These are phyloP conservation scores for Pyricularia pennisetigena DNA, from an alignment of 2,329 filamentous ascomycete species.

Conservation along the genomic window DNA sequence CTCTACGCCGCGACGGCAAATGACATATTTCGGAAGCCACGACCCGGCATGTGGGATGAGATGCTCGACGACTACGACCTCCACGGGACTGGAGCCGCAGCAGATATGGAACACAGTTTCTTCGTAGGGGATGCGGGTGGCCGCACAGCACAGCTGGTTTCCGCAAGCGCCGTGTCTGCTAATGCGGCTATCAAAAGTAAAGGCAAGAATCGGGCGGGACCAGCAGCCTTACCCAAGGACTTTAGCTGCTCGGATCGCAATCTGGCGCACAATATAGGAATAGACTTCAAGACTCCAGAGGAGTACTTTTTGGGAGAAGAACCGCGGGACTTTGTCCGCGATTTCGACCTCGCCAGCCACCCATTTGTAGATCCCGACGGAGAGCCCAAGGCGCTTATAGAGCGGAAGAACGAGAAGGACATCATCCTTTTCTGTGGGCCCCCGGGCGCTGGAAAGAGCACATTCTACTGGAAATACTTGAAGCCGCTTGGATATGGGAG, in stretches of 20 bases:
- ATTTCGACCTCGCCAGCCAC: slow-evolving; percentile 61
- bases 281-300: slow-evolving; percentile 78
- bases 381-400: slow-evolving; percentile 24
- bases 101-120: slow-evolving; percentile 65
- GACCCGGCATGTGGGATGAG: slow-evolving; percentile 77
- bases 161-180: background rate
- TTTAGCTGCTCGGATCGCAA: slow-evolving; percentile 64
- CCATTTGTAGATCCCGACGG: slow-evolving; percentile 24
- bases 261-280: slow-evolving; percentile 75
- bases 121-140: slow-evolving; percentile 86
- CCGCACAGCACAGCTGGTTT: slow-evolving; percentile 31
- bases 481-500: slow-evolving; percentile 72
- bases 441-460: slow-evolving; percentile 85
- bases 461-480: slow-evolving; percentile 73
- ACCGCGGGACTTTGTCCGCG: slow-evolving; percentile 53
- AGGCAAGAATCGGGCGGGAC: slow-evolving; percentile 5
- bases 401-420: slow-evolving; percentile 58
- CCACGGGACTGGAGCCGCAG: slow-evolving; percentile 29
- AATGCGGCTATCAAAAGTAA: slow-evolving; percentile 3
- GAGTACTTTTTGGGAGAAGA: slow-evolving; percentile 73
- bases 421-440: slow-evolving; percentile 81
- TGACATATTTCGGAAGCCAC: slow-evolving; percentile 79
- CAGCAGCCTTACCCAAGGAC: slow-evolving; percentile 34
- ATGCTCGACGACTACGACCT: slow-evolving; percentile 50
- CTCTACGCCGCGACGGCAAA: slow-evolving; percentile 80